Evolutionary conservation across 768 basidiomycete species (phyloP).

Genomic region (Piloderma croceum): DNA sequence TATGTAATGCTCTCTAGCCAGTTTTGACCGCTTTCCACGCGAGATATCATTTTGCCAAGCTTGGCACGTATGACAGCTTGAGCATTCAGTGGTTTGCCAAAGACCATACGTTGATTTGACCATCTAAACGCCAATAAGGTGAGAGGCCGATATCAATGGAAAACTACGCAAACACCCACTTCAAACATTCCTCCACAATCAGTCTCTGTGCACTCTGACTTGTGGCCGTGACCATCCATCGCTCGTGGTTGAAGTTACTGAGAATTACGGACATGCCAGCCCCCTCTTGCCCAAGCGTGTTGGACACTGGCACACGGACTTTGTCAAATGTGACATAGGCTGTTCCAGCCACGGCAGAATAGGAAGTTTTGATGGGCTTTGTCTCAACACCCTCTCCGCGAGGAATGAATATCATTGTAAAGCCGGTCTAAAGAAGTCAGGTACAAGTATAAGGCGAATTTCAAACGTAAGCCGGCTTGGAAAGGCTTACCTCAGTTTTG

Average conservation of each 20-base stretch:
- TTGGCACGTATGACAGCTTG: constrained; percentile 88
- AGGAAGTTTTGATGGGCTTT: constrained; percentile 87
- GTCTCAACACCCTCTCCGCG: constrained; percentile 72
- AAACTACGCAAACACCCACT: constrained; percentile 36
- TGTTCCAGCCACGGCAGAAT: constrained; percentile 89
- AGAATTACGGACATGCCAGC: constrained; percentile 79
- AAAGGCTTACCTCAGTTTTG: constrained; percentile 50
- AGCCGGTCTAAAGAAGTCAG: constrained; percentile 47
- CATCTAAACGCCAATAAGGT: constrained; percentile 52
- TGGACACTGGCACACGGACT: constrained; percentile 73
- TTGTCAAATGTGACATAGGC: constrained; percentile 80
- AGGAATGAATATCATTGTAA: constrained; percentile 70
- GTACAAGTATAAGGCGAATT: not conserved
- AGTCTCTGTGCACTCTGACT: constrained; percentile 72
- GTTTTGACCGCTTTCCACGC: constrained; percentile 77
- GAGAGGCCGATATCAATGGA: constrained; percentile 2
- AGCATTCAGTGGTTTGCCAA: constrained; percentile 77
- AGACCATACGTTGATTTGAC: constrained; percentile 84
- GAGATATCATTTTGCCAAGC: constrained; percentile 84
- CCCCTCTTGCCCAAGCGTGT: constrained; percentile 85
- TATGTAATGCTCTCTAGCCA: constrained; percentile 89
- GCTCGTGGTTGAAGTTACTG: constrained; percentile 85
- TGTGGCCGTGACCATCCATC: constrained; percentile 79
- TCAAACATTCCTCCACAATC: constrained; percentile 86
- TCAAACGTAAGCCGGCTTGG: constrained; percentile 1